Conservation (phyloP, 768 basidiomycete genomes). For the Pholiota microspora region DNA sequence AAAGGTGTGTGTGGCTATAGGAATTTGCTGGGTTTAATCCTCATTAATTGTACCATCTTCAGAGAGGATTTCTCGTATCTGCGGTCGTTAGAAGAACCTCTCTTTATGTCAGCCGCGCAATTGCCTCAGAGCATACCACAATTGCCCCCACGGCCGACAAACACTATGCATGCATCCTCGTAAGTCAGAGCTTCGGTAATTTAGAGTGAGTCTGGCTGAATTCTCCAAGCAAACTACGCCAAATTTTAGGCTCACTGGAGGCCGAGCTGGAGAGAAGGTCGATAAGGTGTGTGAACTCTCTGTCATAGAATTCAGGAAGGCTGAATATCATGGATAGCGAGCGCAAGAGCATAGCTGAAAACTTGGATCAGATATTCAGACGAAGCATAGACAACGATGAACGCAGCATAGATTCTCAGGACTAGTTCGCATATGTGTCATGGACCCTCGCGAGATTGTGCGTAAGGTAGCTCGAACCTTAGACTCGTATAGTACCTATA, state of each 20-base stretch:
- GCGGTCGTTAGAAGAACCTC: constrained; percentile 4
- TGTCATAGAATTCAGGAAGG: background rate
- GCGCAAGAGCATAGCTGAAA: background rate
- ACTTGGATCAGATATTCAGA: background rate
- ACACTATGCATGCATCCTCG: background rate
- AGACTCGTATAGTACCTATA: background rate
- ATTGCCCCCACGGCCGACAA: background rate
- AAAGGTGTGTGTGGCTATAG: background rate
- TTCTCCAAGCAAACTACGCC: background rate
- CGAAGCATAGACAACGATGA: background rate
- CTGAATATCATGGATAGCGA: background rate
- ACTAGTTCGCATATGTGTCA: background rate
- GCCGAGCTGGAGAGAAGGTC: background rate
- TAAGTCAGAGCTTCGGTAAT: background rate
- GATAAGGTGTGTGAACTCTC: background rate
- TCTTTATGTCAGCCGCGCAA: constrained; percentile 1
- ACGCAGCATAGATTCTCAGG: background rate
- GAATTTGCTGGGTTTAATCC: constrained; percentile 11
- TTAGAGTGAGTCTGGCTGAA: background rate
- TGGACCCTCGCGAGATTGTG: background rate
- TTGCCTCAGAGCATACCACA: background rate
- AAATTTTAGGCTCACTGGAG: background rate
- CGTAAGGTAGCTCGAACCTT: background rate
- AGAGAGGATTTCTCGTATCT: constrained; percentile 1
- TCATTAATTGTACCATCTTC: background rate